Conservation (phyloP, 768 basidiomycete genomes). For the Phylloporus scabripes region DNA sequence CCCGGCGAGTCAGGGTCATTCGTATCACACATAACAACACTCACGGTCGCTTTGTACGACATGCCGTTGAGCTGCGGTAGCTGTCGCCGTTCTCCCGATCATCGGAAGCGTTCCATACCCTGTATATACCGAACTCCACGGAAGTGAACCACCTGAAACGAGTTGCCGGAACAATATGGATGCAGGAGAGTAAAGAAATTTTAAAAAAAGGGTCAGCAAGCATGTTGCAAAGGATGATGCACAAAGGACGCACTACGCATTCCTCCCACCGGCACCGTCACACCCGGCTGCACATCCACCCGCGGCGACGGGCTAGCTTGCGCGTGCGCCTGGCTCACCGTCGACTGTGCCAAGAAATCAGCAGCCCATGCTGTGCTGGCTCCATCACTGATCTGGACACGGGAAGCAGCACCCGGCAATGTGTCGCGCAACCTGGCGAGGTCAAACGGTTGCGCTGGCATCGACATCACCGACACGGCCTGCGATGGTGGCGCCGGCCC, state of each 20-base stretch:
- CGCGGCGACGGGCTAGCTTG: slow-evolving; percentile 2
- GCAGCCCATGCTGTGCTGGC: slow-evolving; percentile 48
- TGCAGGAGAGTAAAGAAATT: not conserved
- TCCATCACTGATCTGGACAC: slow-evolving; percentile 15
- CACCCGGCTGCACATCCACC: slow-evolving; percentile 12
- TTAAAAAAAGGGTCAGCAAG: slow-evolving; percentile 2
- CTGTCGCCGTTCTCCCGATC: slow-evolving; percentile 25
- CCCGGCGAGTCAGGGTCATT: not conserved
- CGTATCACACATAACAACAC: slow-evolving; percentile 14
- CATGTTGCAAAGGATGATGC: not conserved
- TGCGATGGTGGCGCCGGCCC: slow-evolving; percentile 23
- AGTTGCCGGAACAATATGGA: not conserved
- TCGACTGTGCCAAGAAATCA: slow-evolving; percentile 47
- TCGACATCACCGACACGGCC: slow-evolving; percentile 17
- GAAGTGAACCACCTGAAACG: slow-evolving; percentile 30
- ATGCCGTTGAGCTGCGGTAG: slow-evolving; percentile 19
- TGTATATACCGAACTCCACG: slow-evolving; percentile 38
- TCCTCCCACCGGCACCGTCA: slow-evolving; percentile 2
- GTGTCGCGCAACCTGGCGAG: slow-evolving; percentile 38
- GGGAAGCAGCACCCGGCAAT: slow-evolving; percentile 17
- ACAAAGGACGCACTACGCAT: slow-evolving; percentile 15
- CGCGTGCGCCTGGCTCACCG: slow-evolving; percentile 5
- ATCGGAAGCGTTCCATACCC: slow-evolving; percentile 38
- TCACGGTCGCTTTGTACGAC: slow-evolving; percentile 39
- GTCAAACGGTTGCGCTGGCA: slow-evolving; percentile 46